Conservation (phyloP, 1,139 yeast species). For the Candida mesenterica region DNA sequence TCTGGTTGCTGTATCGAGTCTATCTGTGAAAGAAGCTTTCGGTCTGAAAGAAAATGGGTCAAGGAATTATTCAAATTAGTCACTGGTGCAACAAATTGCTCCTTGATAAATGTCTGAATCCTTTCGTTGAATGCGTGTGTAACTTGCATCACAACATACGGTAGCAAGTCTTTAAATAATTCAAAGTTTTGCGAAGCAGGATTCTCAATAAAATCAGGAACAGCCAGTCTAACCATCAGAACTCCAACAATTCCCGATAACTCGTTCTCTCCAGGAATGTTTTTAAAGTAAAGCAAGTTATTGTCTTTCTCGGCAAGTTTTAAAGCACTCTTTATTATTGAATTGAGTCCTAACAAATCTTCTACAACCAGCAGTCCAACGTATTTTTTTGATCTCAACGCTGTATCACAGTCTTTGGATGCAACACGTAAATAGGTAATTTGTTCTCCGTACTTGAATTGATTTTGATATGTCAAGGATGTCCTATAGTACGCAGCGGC, state of each 20-base stretch:
- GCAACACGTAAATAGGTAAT: slow-evolving; percentile 56
- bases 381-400: slow-evolving; percentile 40
- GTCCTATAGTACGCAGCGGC: slow-evolving; percentile 70
- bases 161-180: slow-evolving; percentile 60
- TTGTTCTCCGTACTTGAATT: slow-evolving; percentile 65
- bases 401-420: slow-evolving; percentile 27
- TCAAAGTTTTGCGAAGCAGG: slow-evolving; percentile 14
- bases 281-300: slow-evolving; percentile 70
- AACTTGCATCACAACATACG: slow-evolving; percentile 63
- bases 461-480: slow-evolving; percentile 49
- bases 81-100: slow-evolving; percentile 52
- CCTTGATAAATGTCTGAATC: slow-evolving; percentile 54
- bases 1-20: slow-evolving; percentile 66
- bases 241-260: slow-evolving; percentile 49
- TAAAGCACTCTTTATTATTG: slow-evolving; percentile 45
- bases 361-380: slow-evolving; percentile 43
- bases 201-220: slow-evolving; percentile 37
- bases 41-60: slow-evolving; percentile 40
- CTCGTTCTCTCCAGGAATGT: slow-evolving; percentile 50
- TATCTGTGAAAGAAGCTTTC: slow-evolving; percentile 59
- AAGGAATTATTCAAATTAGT: slow-evolving; percentile 49
- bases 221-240: slow-evolving; percentile 53
- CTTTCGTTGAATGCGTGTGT: slow-evolving; percentile 70
- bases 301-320: slow-evolving; percentile 71
- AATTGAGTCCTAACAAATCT: slow-evolving; percentile 48